A percentile compares a stretch with the other conserved stretches of the same genome.
Evolutionary conservation across 2,329 filamentous ascomycete genomes (phyloP).

Genomic region (Colletotrichum liriopes): DNA sequence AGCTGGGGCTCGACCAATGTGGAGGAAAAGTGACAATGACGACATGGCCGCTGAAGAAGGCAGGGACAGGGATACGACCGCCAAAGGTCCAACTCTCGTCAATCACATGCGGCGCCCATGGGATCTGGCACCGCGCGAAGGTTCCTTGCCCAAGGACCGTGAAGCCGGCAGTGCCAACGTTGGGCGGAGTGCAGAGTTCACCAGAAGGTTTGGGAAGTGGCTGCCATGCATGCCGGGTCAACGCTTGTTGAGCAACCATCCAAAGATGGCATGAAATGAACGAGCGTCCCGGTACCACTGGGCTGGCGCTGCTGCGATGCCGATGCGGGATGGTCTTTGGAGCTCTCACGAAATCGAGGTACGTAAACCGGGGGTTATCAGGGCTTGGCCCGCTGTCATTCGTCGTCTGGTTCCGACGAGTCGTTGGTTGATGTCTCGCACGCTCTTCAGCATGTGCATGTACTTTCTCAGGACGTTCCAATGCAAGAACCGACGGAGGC

Average conservation of each 20-base stretch:
- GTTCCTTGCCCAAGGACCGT: neutral
- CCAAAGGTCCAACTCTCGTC: neutral
- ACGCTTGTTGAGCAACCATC: neutral
- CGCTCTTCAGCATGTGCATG: neutral
- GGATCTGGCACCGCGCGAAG: neutral
- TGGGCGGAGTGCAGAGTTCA: neutral
- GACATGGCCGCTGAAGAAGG: conserved; percentile 4
- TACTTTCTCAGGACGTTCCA: neutral
- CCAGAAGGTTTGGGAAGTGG: neutral
- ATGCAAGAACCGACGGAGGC: neutral
- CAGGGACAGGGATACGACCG: neutral
- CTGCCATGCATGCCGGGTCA: neutral
- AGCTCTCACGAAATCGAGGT: conserved; percentile 54
- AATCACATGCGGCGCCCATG: neutral
- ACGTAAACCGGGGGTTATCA: conserved; percentile 51
- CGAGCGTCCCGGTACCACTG: neutral
- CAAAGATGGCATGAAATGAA: neutral
- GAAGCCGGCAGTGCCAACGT: neutral
- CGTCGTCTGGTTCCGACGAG: conserved; percentile 44
- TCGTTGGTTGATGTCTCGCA: conserved; percentile 30
- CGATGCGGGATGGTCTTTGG: conserved; percentile 29
- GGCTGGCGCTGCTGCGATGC: conserved; percentile 18
- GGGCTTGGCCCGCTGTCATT: conserved; percentile 41
- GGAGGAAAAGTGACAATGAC: neutral
- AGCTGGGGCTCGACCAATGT: neutral